Conservation (phyloP, 495 filamentous ascomycete genomes). For the Neurospora sp. region DNA sequence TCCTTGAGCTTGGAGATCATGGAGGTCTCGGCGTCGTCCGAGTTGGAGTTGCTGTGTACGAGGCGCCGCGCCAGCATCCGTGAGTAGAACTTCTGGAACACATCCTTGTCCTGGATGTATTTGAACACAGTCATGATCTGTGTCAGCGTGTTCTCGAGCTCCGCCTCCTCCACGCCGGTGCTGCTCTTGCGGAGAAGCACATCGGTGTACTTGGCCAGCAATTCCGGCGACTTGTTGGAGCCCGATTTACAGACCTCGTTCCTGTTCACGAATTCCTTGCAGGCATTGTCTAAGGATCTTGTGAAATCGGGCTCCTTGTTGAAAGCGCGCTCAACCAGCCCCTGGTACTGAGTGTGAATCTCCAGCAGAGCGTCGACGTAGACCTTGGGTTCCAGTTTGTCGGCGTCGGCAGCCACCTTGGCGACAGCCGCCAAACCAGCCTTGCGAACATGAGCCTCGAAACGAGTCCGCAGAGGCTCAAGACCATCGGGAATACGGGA, state of each 20-base stretch:
- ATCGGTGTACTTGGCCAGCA: constrained; percentile 95
- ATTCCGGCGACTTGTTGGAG: constrained; percentile 84
- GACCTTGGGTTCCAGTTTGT: constrained; percentile 87
- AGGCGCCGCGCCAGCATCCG: constrained; percentile 91
- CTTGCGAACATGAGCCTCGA: constrained; percentile 87
- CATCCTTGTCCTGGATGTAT: constrained; percentile 99
- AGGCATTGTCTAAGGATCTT: constrained; percentile 91
- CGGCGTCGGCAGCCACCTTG: constrained; percentile 81
- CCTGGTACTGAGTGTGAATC: constrained; percentile 86
- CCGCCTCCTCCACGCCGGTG: constrained; percentile 81
- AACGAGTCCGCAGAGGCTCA: constrained; percentile 78
- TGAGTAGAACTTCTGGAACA: constrained; percentile 99
- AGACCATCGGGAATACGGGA: constrained; percentile 85
- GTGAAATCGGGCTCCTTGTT: constrained; percentile 95
- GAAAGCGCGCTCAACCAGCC: constrained; percentile 85
- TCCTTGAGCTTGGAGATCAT: constrained; percentile 99
- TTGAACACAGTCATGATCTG: constrained; percentile 99
- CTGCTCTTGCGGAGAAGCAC: constrained; percentile 85
- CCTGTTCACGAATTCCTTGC: constrained; percentile 94
- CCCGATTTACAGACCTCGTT: constrained; percentile 90
- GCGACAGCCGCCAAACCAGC: constrained; percentile 80
- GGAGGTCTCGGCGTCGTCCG: constrained; percentile 93
- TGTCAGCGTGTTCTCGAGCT: constrained; percentile 81
- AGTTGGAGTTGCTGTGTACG: constrained; percentile 88
- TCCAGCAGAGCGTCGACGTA: constrained; percentile 94